Percentiles rank a stretch among this genome's conserved stretches.
Evolutionary conservation across 164 flowering plant species (phyloP).

Genomic region (Magnolia changhungtana): DNA sequence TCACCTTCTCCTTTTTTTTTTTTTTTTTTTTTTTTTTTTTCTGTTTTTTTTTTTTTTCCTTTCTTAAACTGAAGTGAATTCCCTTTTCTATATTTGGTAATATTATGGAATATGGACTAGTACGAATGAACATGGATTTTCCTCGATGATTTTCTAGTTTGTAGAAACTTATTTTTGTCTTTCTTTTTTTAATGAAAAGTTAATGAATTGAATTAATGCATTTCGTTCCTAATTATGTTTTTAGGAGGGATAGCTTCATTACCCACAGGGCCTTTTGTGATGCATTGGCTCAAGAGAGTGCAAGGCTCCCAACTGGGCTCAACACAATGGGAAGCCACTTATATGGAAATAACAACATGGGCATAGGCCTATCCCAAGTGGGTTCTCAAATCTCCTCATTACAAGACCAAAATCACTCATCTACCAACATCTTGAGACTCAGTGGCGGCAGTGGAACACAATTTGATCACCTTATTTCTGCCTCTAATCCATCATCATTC

Average conservation of each 20-base stretch:
- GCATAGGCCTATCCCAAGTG: constrained; percentile 47
- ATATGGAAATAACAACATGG: constrained; percentile 44
- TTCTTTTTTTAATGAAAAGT: too few relatives aligned
- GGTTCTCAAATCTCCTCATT: constrained; percentile 39
- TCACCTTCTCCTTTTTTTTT: background rate
- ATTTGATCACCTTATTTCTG: constrained; percentile 42
- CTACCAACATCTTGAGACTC: constrained; percentile 41
- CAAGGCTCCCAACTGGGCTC: constrained; percentile 53
- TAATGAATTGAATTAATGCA: background rate
- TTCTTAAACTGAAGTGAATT: constrained; percentile 9
- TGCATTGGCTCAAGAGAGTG: constrained; percentile 85
- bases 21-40: constrained; percentile 20
- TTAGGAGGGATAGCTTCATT: constrained; percentile 91
- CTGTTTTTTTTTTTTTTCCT: constrained; percentile 15
- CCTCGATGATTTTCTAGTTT: too few relatives aligned
- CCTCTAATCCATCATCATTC: constrained; percentile 25
- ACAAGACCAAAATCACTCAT: constrained; percentile 34
- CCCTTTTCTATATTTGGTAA: constrained; percentile 10
- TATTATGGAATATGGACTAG: constrained; percentile 21
- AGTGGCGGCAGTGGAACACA: constrained; percentile 32
- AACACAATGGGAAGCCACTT: constrained; percentile 55
- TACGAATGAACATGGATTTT: constrained; percentile 5
- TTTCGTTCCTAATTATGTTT: constrained; percentile 4
- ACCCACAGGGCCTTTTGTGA: constrained; percentile 94
- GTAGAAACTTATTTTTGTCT: too few relatives aligned